Evolutionary conservation across 2,329 filamentous ascomycete species (phyloP), one percentile per base, ranked within the genome.

Genomic region (Botryotinia calthae): DNA sequence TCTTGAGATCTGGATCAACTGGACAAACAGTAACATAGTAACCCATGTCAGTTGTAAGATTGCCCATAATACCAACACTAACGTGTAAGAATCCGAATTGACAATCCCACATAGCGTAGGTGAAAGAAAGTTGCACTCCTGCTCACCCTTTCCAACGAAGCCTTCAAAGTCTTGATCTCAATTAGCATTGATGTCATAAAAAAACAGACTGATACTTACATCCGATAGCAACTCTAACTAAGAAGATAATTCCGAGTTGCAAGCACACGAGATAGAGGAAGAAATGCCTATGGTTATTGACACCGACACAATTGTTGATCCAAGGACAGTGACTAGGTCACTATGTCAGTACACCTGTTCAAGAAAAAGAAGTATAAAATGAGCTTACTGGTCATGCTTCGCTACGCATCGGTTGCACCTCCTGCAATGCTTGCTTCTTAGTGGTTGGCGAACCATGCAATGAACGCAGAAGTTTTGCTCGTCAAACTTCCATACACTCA

Each of bases 261-360:
- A 99, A 84, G 78, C 84, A 90, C 59, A 97, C 84, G 28, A 99
- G 87, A 81, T 98, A 99, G 67, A 98, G 84, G 79, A 98, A 92
- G 82, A 99, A 99, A 78, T 98, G 95, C 22, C 96, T 91, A 80
- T 98, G 93, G 81, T 98, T 99, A 84, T 98, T 98, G 76, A 96
- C 89, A 61, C 93, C 96, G 59, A 99, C 89, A 79, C 96, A 99
- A 82, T 98, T 98, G 83, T 97, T 93, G 37, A 98, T 93, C 96
- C 96, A 99, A 0, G 96, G 96, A 80, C 96, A 99, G 81, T 99
- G 96, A 80, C 94, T 97, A 72, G 44, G 28, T 18, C 22, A 9
- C 71, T 14, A 25, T 16, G 22, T 72, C 46, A 72, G 34, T 25
- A 16, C 56, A 18, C 22, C 9, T 4, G 3, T 40, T 62, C n/a